Conservation (phyloP, 441 rosid genomes). For the Pelargonium cotyledonis region DNA sequence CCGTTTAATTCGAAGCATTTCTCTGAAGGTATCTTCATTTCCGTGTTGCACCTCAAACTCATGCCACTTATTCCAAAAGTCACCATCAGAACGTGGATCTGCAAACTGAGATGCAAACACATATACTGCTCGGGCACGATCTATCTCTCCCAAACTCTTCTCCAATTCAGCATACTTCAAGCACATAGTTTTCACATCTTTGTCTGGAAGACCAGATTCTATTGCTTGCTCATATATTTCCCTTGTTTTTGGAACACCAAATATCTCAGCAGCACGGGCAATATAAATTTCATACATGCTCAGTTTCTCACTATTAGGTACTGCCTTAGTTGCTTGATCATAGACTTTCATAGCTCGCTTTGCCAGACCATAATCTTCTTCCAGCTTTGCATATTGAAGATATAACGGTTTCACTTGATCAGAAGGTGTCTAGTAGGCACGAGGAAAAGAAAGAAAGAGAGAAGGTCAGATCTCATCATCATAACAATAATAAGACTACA, state of each 20-base stretch:
- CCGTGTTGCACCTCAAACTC: slow-evolving; percentile 95
- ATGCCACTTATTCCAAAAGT: slow-evolving; percentile 90
- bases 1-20: slow-evolving; percentile 82
- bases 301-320: slow-evolving; percentile 67
- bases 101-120: slow-evolving; percentile 83
- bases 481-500: neutral
- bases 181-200: slow-evolving; percentile 88
- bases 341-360: slow-evolving; percentile 95
- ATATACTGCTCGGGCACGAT: slow-evolving; percentile 69
- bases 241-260: slow-evolving; percentile 87
- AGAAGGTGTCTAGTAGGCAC: slow-evolving; percentile 60
- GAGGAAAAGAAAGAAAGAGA: too few relatives aligned
- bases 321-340: slow-evolving; percentile 81
- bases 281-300: slow-evolving; percentile 88
- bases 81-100: slow-evolving; percentile 79
- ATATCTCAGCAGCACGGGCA: slow-evolving; percentile 81
- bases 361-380: slow-evolving; percentile 90
- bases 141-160: slow-evolving; percentile 89
- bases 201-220: slow-evolving; percentile 87
- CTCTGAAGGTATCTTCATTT: slow-evolving; percentile 90
- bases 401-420: slow-evolving; percentile 79
- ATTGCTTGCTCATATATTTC: slow-evolving; percentile 93
- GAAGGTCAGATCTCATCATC: neutral
- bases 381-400: slow-evolving; percentile 93
- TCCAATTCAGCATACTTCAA: slow-evolving; percentile 82